Base-by-base conservation (phyloP, 2,329 filamentous ascomycete genomes). In the Aspergillus ustus region DNA sequence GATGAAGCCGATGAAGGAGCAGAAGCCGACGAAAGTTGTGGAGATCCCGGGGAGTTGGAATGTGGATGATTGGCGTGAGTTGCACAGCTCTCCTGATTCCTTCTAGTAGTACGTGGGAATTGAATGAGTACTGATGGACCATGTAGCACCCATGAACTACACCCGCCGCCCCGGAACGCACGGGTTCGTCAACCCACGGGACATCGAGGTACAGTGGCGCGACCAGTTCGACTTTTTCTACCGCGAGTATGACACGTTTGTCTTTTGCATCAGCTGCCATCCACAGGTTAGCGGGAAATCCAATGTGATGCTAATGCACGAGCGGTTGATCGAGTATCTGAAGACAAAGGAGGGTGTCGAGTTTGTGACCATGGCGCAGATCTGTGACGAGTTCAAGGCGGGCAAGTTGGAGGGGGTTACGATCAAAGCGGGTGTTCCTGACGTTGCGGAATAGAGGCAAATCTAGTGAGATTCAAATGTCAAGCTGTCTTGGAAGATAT, bases 191-290 rank as follows among this genome's bases (percentile, higher is more conserved):
- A 84, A 85, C 61, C 80, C 83, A 1, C 75, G 82, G 2, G 80
- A 85, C 8, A 78, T 88, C 4, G 85, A 88, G 72, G 78, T 82
- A 60, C 85, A 87, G 74, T 87, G 85, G 85, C 69, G 91, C 69
- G 85, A 87, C 64, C 81, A 84, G 59, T 86, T 87, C 62, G 81
- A 85, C 65, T 88, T 91, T 74, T 91, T 90, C 69, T 92, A 92
- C 71, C 81, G 89, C 45, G 89, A 92, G 74, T 89, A 91, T 7
- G 51, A 50, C 2, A 50, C 43, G 5, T 60, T 60, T 20, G 22
- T 60, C 40, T 55, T 60, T 17, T 34, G 28, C 1, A 55, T 60
- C 28, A 50, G 15, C 3, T 43, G 40, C 25, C 58, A 60, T 37
- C 58, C 58, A 15, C 51, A 60, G 51, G 58, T 60, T 13, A 44